phyloP scores from a whole-genome alignment of 768 basidiomycete genomes.

The Boletus sensibilis region DNA sequence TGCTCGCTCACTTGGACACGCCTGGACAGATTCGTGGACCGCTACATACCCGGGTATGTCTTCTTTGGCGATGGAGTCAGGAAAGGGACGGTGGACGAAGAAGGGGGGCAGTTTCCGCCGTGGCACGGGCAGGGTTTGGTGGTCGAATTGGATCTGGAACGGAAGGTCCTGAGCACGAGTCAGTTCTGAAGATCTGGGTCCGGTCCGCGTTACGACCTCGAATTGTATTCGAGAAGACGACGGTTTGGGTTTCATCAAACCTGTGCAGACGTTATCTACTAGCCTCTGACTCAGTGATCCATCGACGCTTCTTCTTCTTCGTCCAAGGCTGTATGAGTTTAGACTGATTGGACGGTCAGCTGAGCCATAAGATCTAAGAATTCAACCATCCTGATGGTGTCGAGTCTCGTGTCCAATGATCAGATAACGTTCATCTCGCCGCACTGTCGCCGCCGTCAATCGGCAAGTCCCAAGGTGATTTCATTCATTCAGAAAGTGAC shows the following conservation, averaged over 20 bases:
- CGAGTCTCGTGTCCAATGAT: no score
- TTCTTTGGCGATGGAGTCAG: constrained; percentile 69
- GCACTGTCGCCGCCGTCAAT: no score
- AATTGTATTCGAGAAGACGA: background rate
- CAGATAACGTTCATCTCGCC: no score
- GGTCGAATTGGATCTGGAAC: constrained; percentile 53
- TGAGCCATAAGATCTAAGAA: background rate
- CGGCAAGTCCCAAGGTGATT: no score
- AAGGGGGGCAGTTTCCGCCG: constrained; percentile 16
- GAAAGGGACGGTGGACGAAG: constrained; percentile 30
- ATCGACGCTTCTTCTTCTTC: background rate
- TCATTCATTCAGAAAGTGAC: no score
- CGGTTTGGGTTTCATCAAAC: background rate
- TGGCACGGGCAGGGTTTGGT: constrained; percentile 54
- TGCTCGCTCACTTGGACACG: background rate
- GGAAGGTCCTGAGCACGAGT: constrained; percentile 44
- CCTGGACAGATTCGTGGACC: constrained; percentile 71
- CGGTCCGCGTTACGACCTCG: background rate
- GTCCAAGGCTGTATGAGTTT: background rate
- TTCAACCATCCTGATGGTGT: no score
- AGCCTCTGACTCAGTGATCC: background rate
- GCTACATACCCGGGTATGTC: constrained; percentile 93
- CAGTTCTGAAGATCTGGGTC: constrained; percentile 36
- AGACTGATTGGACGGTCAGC: background rate
- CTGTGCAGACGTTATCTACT: background rate